A percentile compares a stretch with the other conserved stretches of the same genome.
Conservation (phyloP, 148 eudicot species). For the Vaccinium darrowii region DNA sequence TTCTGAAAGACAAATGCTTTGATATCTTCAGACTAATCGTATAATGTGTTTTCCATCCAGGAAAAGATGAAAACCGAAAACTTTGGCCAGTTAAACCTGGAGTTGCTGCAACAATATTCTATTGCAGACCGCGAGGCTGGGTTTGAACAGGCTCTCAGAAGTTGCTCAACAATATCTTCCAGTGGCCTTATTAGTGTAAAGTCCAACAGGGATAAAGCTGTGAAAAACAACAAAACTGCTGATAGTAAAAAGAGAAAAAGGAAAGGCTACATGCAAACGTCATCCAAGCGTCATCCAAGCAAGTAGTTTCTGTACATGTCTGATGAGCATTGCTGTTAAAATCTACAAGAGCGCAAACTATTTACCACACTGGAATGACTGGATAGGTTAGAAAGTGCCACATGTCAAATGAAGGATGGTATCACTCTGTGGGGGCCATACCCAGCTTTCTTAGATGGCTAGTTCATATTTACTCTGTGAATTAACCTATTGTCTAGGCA, state of each 20-base stretch:
- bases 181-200: conserved; percentile 16
- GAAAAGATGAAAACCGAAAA: conserved; percentile 1
- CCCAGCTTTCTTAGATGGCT: neutral
- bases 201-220: conserved; percentile 6
- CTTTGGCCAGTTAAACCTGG: neutral
- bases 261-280: neutral
- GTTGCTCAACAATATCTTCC: conserved; percentile 12
- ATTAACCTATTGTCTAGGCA: neutral
- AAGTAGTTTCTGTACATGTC: neutral
- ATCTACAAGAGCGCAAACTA: neutral
- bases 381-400: neutral
- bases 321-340: neutral
- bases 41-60: neutral
- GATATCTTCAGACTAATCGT: neutral
- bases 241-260: neutral
- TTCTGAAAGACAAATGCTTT: neutral
- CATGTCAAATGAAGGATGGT: neutral
- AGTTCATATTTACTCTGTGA: neutral
- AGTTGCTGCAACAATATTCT: conserved; percentile 11
- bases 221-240: conserved; percentile 1
- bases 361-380: neutral
- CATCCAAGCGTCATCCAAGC: neutral
- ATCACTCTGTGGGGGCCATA: neutral
- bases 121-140: conserved; percentile 8
- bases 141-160: conserved; percentile 12